phyloP scores from a whole-genome alignment of 2,329 filamentous ascomycete species.

The Aschersonia sp. region DNA sequence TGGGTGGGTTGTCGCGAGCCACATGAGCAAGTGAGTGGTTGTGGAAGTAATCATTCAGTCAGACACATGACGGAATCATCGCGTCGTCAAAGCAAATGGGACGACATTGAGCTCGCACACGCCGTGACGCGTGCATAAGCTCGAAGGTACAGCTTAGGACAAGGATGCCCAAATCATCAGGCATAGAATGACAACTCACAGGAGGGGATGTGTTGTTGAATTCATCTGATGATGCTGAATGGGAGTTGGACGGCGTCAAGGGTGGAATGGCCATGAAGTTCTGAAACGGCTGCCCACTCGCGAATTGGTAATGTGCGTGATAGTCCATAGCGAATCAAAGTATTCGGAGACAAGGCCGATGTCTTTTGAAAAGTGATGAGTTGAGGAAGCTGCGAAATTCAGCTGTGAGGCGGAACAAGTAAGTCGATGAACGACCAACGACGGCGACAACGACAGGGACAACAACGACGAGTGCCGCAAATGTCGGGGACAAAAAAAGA shows the following conservation, averaged over 20 bases:
- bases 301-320: slow-evolving; percentile 30
- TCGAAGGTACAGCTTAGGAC: not conserved
- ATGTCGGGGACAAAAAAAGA: not conserved
- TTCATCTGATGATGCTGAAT: slow-evolving; percentile 3
- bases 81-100: no score
- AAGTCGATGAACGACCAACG: no score
- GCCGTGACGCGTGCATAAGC: not conserved
- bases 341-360: not conserved
- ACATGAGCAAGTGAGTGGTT: no score
- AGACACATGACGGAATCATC: no score
- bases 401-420: no score
- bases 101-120: no score
- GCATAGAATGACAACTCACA: slow-evolving; percentile 1
- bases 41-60: no score
- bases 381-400: no score
- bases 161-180: not conserved
- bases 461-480: not conserved
- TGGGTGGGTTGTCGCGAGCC: no score
- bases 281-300: slow-evolving; percentile 34
- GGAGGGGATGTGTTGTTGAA: slow-evolving; percentile 4
- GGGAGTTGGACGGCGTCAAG: slow-evolving; percentile 30
- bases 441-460: no score
- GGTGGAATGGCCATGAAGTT: slow-evolving; percentile 39
- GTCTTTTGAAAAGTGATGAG: no score
- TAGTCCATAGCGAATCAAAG: slow-evolving; percentile 33